Evolutionary conservation across 129 eudicot genomes (phyloP).

Genomic region (Arctium minus): DNA sequence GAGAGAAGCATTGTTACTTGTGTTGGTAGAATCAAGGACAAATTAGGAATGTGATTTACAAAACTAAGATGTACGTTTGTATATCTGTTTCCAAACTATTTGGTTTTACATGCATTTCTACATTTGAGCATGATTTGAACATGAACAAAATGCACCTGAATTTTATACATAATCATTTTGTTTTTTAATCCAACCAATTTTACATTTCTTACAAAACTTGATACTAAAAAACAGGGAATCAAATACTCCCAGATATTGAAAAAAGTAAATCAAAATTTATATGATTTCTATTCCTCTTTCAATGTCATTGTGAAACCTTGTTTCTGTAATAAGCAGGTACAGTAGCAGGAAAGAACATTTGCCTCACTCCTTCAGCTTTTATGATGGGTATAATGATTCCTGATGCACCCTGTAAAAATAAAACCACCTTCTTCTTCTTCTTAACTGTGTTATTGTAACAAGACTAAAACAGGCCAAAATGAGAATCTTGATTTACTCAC

Average conservation of each 20-base stretch:
- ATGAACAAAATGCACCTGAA: background rate
- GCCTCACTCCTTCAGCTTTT: conserved; percentile 70
- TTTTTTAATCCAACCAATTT: background rate
- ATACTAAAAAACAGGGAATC: background rate
- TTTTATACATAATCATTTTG: background rate
- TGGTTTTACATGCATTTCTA: no score
- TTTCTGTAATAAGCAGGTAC: conserved; percentile 46
- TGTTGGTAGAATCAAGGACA: no score
- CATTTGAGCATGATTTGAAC: no score
- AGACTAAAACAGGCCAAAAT: background rate
- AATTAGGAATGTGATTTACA: no score
- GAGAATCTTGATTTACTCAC: conserved; percentile 28
- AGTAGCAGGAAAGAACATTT: conserved; percentile 69
- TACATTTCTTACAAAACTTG: background rate
- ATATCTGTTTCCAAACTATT: no score
- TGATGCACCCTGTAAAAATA: conserved; percentile 44
- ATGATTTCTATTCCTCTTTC: background rate
- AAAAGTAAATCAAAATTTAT: background rate
- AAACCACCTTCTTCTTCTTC: background rate
- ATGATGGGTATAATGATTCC: conserved; percentile 63
- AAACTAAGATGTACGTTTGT: no score
- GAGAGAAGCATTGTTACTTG: no score
- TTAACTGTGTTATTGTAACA: background rate
- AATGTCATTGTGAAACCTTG: conserved; percentile 16
- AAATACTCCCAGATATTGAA: background rate